Evolutionary conservation across 2,329 filamentous ascomycete genomes (phyloP), one percentile per base, ranked within the genome.

Genomic region (Penicillium sp.): DNA sequence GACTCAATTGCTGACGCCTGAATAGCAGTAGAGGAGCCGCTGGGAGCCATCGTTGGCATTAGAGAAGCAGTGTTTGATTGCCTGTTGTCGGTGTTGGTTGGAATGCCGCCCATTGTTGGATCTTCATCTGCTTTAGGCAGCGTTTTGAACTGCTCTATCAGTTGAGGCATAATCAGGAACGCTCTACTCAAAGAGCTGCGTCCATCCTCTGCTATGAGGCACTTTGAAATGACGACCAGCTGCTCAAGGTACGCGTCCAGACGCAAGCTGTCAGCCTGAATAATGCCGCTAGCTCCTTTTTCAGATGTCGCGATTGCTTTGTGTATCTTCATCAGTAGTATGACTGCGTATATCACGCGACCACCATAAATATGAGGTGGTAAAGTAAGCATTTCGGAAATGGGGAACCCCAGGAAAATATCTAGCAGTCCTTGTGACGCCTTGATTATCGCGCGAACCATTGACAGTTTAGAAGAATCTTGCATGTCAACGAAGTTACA

Each of bases 361-460:
- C 49, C 49, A 20, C 18, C 49, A 32, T 52, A 52, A 15, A 52
- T 52, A 27, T 52, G 49, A 18, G 49, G 43, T 29, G 49, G 49
- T 20, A 47, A 34, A 29, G 49, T 20, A 36, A 52, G 49, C 49
- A 52, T 52, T 7, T 52, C 34, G 15, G 43, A 29, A 33, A 47
- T 20, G 21, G 49, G 47, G 18, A 52, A 33, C 4, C n/a, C n/a
- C 2, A 47, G 12, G 34, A 52, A 52, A 20, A 21, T 42, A 32
- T 52, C 49, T 10, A 52, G 34, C n/a, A 52, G 17, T 10, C 33
- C 33, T 36, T 21, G 33, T 20, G 17, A 20, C 9, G 33, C 33
- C 33, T 8, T 2, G 8, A 36, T 36, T 20, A 36, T 36, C 8
- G 33, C 17, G 17, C 33, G 13, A 13, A 36, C 13, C 9, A 15